Percentiles rank a stretch among this genome's conserved stretches.
phyloP scores from a whole-genome alignment of 1,139 yeast genomes.

The Kurtzmaniella quercitrusa region DNA sequence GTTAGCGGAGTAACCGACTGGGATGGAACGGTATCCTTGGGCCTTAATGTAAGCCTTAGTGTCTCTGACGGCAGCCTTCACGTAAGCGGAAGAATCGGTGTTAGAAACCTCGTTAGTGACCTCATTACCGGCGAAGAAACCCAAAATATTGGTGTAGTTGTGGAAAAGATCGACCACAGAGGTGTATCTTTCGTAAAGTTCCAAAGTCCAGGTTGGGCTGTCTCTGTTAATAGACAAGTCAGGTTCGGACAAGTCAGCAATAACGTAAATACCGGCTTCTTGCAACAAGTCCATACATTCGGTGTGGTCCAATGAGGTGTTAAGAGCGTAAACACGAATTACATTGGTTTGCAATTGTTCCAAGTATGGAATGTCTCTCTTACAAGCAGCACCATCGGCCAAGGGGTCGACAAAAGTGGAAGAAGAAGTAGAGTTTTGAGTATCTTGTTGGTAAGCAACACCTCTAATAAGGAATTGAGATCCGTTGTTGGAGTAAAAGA shows the following conservation, averaged over 20 bases:
- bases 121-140: slow-evolving; percentile 92
- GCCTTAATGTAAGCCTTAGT: slow-evolving; percentile 68
- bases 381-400: slow-evolving; percentile 66
- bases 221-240: slow-evolving; percentile 57
- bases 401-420: slow-evolving; percentile 65
- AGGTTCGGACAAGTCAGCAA: slow-evolving; percentile 75
- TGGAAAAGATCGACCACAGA: slow-evolving; percentile 72
- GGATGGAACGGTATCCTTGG: slow-evolving; percentile 65
- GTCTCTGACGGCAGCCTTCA: slow-evolving; percentile 87
- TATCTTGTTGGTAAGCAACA: slow-evolving; percentile 44
- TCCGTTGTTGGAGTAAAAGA: slow-evolving; percentile 42
- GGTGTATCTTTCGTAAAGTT: slow-evolving; percentile 66
- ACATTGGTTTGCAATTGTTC: slow-evolving; percentile 60
- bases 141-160: slow-evolving; percentile 69
- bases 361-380: slow-evolving; percentile 75
- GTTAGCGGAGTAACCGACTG: slow-evolving; percentile 88
- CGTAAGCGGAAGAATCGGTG: slow-evolving; percentile 79
- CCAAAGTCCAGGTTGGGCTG: slow-evolving; percentile 59
- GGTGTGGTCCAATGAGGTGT: slow-evolving; percentile 59
- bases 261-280: slow-evolving; percentile 75
- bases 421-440: slow-evolving; percentile 30
- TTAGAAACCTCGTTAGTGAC: slow-evolving; percentile 71
- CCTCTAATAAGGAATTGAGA: slow-evolving; percentile 44
- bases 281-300: slow-evolving; percentile 62
- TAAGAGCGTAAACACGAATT: slow-evolving; percentile 71